Base-by-base conservation (phyloP, 2,329 filamentous ascomycete genomes). In the Albifimbria verrucaria region DNA sequence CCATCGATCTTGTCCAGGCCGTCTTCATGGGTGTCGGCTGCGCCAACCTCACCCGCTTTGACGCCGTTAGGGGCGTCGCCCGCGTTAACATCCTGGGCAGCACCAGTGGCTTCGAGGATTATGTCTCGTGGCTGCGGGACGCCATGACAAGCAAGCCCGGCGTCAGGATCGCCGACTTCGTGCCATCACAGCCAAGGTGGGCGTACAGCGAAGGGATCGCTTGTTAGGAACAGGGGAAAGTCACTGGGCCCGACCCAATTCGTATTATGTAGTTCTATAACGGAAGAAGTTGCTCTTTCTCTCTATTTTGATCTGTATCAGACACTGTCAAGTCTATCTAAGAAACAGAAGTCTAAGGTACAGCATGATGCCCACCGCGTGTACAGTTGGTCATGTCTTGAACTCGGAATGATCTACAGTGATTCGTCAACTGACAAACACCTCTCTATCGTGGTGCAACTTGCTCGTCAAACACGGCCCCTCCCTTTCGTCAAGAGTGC, bases 31-130 rank as follows among this genome's bases (percentile, higher is more conserved):
- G 68, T 32, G 72, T 68, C 28, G 68, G 68, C 23, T 68, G 68
- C 24, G 63, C 64, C 41, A 72, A 72, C 25, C 60, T 78, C 49
- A 59, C 63, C 39, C 64, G 68, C 54, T 73, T 78, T 52, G 76
- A 78, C 63, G 68, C 63, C 6, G 71, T 78, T 24, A 57, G 75
- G 21, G 73, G 71, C 25, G 70, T 78, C 22, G 61, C 66, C 46
- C 55, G 57, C 12, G 72, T 72, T 7, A 56, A 53, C 7, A 62
- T 78, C 43, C 53, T 54, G 0, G 75, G 75, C 17, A 72, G 71
- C 62, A 66, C 66, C 11, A 68, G 62, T 2, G 74, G 73, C 36
- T 74, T 76, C 45, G 70, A 73, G 52, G 65, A 65, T n/a, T 77
- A 78, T 52, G 62, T 72, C 4, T 52, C 51, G 9, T 77, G 75